Evolutionary conservation across 176 grass and related monocot species (phyloP), one percentile per base, ranked within the genome.

Genomic region (Oryza rufipogon): DNA sequence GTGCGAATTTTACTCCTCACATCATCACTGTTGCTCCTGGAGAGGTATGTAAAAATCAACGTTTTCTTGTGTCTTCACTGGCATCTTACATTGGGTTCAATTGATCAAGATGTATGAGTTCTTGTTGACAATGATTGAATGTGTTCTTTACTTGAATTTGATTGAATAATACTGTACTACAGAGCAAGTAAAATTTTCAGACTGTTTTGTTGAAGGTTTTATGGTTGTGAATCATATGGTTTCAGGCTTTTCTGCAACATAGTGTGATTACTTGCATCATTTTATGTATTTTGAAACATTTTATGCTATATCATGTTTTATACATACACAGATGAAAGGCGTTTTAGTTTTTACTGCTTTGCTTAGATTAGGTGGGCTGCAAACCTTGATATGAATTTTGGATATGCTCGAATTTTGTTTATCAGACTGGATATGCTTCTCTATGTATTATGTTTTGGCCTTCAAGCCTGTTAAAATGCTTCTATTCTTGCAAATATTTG

Each of bases 1-100:
- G 93, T 75, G 89, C 91, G 65, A 96, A 91, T 86, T 99, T 99
- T 77, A 94, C 93, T 39, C 97, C 97, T 34, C 97, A 99, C 84
- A 83, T 96, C 47, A 89, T 99, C 39, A 99, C 93, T 51, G 93
- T 99, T 42, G 93, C 97, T 73, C 87, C 91, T 63, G 97, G 97
- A 20, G 93, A 99, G 97, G 97, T 99, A 92, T 68, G 76, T 7
- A 72, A 74, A 74, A 79, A 79, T 75, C 44, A 32, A 7, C 39
- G 14, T 48, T 79, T 58, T 39, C 39, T 51, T 79, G 4, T 15
- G 70, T 44, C 16, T 69, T 38, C 20, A 33, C 28, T 69, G 32
- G 1, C 49, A 19, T 12, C 54, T 71, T 77, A 56, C 11, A 13
- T 12, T 76, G 33, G 9, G 66, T 71, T 19, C 16, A 8, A 10